Percentiles rank a stretch among this genome's conserved stretches.
Evolutionary conservation across 2,329 filamentous ascomycete genomes (phyloP).

Genomic region (Aquanectria penicillioides): DNA sequence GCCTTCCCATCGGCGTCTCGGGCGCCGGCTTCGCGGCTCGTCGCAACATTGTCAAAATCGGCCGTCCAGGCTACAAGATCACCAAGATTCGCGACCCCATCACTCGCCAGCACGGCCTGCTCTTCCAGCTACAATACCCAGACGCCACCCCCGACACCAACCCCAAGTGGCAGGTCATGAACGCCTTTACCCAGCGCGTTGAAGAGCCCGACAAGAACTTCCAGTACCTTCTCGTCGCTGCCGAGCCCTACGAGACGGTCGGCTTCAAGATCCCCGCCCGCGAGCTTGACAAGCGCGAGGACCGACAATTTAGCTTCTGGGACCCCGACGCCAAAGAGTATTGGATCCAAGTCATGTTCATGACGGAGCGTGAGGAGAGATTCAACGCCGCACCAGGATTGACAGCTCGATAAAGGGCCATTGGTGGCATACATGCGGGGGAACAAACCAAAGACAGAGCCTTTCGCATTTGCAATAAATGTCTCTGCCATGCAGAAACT

Average conservation of each 20-base stretch:
- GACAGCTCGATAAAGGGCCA: constrained; percentile 54
- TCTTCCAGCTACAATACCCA: constrained; percentile 97
- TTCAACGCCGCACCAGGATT: constrained; percentile 75
- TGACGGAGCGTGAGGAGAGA: constrained; percentile 95
- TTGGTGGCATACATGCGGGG: neutral
- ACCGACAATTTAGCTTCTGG: constrained; percentile 92
- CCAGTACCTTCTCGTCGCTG: constrained; percentile 94
- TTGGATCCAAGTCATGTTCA: constrained; percentile 97
- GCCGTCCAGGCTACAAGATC: constrained; percentile 95
- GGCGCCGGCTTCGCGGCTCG: constrained; percentile 70
- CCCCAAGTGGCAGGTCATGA: constrained; percentile 96
- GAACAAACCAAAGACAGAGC: neutral
- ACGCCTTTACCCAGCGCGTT: constrained; percentile 93
- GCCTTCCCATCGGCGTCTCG: constrained; percentile 78
- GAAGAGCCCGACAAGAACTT: constrained; percentile 95
- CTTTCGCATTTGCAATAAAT: too few species aligned
- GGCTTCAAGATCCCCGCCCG: constrained; percentile 94
- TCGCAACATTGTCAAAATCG: constrained; percentile 92
- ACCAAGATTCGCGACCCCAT: constrained; percentile 93
- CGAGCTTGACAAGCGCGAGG: constrained; percentile 90
- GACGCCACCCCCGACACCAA: constrained; percentile 81
- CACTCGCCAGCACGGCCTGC: constrained; percentile 85
- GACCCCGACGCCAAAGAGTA: constrained; percentile 97
- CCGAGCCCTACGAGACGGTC: constrained; percentile 98
- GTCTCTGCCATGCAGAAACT: too few species aligned